Conservation (phyloP, 2,329 filamentous ascomycete species). For the Didymella segeticola region DNA sequence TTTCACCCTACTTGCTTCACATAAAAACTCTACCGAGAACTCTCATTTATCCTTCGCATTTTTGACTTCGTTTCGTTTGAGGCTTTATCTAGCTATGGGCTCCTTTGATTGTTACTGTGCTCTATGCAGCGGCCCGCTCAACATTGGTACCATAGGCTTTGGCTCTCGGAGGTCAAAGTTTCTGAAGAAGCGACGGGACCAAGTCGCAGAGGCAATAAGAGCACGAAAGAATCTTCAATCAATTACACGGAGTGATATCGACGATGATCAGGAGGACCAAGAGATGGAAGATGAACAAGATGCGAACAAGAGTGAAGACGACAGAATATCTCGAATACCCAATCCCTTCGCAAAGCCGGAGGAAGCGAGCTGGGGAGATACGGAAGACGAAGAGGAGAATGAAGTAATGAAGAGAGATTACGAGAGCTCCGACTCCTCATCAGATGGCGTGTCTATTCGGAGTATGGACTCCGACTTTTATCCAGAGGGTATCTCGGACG, state of each 20-base stretch:
- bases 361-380: neutral
- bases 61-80: too few relatives aligned
- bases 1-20: neutral
- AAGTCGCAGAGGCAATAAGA: neutral
- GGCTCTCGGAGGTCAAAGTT: conserved; percentile 11
- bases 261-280: neutral
- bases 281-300: neutral
- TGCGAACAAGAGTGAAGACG: neutral
- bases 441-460: neutral
- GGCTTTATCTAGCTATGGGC: conserved; percentile 17
- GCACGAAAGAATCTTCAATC: neutral
- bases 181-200: neutral
- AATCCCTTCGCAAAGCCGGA: neutral
- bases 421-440: neutral
- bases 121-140: conserved; percentile 21
- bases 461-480: neutral
- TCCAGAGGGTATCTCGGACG: neutral
- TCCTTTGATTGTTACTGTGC: conserved; percentile 30
- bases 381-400: neutral
- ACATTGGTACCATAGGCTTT: conserved; percentile 2
- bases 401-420: neutral
- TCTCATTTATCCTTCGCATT: too few relatives aligned
- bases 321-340: neutral
- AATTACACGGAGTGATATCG: neutral
- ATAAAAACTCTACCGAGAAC: neutral